Conservation (phyloP, 73 alveolate species). For the Tetrahymena elliotti region DNA sequence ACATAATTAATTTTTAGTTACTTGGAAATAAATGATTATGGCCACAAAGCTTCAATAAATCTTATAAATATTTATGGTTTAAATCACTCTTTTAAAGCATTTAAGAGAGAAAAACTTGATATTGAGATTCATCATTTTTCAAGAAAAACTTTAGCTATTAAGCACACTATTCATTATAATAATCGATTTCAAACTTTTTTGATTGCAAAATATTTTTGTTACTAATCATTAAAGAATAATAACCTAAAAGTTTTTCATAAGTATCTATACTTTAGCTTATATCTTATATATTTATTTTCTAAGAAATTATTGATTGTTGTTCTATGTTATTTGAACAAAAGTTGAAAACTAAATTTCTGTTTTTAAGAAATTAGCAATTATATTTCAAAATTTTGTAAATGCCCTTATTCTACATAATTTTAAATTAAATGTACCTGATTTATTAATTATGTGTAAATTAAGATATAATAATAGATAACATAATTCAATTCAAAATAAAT, state of each 20-base stretch:
- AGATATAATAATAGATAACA: too few species aligned
- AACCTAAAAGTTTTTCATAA: not conserved
- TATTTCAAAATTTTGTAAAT: not conserved
- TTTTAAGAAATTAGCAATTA: not conserved
- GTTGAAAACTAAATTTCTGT: not conserved
- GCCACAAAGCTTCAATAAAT: not conserved
- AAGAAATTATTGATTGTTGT: not conserved
- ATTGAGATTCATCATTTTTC: not conserved
- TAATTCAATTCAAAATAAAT: too few species aligned
- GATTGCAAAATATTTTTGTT: not conserved
- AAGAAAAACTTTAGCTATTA: not conserved
- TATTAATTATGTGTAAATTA: too few species aligned
- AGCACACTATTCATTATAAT: not conserved
- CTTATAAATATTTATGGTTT: not conserved
- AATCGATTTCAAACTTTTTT: not conserved
- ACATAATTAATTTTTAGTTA: not conserved
- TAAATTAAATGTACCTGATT: too few species aligned
- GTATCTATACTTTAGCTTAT: not conserved
- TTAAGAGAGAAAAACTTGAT: not conserved
- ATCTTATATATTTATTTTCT: not conserved
- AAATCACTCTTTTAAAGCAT: not conserved
- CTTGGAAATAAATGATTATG: not conserved
- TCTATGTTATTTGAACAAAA: not conserved
- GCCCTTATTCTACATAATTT: not conserved
- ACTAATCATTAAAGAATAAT: not conserved